These are phyloP conservation scores for Mortierella sp. DNA, from an alignment of 371 early-diverging fungal genomes.

Conservation along the genomic window DNA sequence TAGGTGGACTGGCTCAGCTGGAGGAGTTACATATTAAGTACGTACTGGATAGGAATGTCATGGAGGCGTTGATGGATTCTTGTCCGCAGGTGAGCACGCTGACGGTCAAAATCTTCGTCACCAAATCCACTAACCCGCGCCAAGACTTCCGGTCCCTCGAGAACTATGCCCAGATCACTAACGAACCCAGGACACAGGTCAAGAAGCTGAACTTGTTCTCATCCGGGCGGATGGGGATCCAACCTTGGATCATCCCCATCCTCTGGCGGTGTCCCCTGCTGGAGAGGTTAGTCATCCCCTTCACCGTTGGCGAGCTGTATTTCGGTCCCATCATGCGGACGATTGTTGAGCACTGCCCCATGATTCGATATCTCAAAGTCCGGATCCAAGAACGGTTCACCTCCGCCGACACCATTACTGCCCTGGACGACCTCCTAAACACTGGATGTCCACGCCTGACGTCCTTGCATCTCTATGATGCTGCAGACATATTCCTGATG, in stretches of 20 bases:
- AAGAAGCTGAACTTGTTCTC: neutral
- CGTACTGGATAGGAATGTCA: neutral
- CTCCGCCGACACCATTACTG: neutral
- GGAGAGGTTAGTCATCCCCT: neutral
- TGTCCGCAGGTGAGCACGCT: neutral
- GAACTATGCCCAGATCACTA: neutral
- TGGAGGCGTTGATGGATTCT: neutral
- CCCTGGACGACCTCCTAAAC: neutral
- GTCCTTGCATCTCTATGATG: neutral
- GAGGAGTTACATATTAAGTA: neutral
- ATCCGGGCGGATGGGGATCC: neutral
- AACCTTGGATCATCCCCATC: neutral
- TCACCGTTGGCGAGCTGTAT: neutral
- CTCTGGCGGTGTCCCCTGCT: neutral
- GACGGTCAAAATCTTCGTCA: neutral
- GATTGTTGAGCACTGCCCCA: neutral
- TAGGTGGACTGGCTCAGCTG: neutral
- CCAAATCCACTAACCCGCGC: neutral
- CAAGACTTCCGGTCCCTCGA: neutral
- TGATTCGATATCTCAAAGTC: neutral
- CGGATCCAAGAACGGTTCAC: neutral
- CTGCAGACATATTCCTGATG: neutral
- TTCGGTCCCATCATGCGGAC: neutral
- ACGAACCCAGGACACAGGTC: neutral
- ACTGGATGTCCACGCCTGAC: neutral